phyloP scores from a whole-genome alignment of 176 grass and related monocot species.

The Chrysopogon serrulatus region DNA sequence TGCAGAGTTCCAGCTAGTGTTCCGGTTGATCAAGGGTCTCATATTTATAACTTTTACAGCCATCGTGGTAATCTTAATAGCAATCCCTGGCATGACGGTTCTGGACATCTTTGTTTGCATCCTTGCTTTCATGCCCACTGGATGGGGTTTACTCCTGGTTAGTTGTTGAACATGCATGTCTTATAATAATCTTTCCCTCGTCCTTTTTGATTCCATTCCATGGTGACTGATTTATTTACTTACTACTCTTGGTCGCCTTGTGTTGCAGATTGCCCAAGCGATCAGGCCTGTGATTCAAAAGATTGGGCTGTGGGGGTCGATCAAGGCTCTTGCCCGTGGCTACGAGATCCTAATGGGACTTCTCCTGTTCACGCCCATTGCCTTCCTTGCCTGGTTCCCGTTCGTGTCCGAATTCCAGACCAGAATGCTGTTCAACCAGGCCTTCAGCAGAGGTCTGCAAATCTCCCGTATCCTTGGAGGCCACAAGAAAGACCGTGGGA shows the following conservation, averaged over 20 bases:
- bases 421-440: constrained; percentile 97
- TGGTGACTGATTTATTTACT: neutral
- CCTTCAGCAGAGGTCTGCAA: constrained; percentile 94
- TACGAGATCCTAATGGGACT: constrained; percentile 95
- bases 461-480: constrained; percentile 96
- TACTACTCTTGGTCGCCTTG: neutral
- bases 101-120: constrained; percentile 94
- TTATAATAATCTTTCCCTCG: neutral
- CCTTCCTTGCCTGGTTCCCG: constrained; percentile 90
- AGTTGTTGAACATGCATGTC: neutral
- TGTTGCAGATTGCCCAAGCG: constrained; percentile 83
- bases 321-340: constrained; percentile 84
- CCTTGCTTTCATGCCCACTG: constrained; percentile 94
- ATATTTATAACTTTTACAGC: constrained; percentile 77
- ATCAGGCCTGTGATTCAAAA: constrained; percentile 50
- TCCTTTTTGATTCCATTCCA: too few species aligned
- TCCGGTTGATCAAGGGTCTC: constrained; percentile 92
- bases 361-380: constrained; percentile 81
- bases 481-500: constrained; percentile 77
- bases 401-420: constrained; percentile 98
- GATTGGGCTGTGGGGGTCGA: constrained; percentile 62
- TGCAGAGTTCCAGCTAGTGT: constrained; percentile 88
- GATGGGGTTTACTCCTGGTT: constrained; percentile 95
- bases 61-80: constrained; percentile 67
- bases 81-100: constrained; percentile 78